These are phyloP conservation scores for Maudiozyma barnettii DNA, from an alignment of 805 yeast species.

Conservation along the genomic window DNA sequence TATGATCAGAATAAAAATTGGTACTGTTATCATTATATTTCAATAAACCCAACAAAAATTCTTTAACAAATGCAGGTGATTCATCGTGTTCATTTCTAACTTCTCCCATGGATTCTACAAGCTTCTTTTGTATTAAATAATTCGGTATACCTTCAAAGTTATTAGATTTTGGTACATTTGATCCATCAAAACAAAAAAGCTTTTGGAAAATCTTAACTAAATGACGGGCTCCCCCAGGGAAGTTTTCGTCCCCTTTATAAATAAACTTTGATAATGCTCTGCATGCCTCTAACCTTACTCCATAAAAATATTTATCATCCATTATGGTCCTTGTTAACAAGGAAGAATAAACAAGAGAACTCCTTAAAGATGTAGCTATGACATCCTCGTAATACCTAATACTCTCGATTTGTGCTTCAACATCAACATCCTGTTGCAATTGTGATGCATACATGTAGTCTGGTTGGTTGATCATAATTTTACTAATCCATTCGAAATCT, in stretches of 20 bases:
- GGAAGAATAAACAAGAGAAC: slow-evolving; percentile 60
- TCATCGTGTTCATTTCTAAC: slow-evolving; percentile 56
- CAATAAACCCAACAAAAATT: slow-evolving; percentile 58
- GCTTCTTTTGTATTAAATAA: slow-evolving; percentile 60
- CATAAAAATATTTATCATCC: slow-evolving; percentile 81
- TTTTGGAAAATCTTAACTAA: slow-evolving; percentile 58
- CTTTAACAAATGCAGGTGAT: slow-evolving; percentile 49
- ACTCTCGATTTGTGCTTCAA: slow-evolving; percentile 89
- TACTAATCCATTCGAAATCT: slow-evolving; percentile 94
- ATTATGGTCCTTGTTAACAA: slow-evolving; percentile 68
- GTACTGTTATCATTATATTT: slow-evolving; percentile 79
- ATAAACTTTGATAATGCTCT: slow-evolving; percentile 64
- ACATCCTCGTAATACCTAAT: slow-evolving; percentile 57
- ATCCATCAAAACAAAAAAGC: slow-evolving; percentile 62
- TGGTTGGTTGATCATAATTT: slow-evolving; percentile 72
- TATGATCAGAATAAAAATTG: slow-evolving; percentile 66
- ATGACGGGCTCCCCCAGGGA: slow-evolving; percentile 52
- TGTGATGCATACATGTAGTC: slow-evolving; percentile 94
- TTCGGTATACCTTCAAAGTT: slow-evolving; percentile 64
- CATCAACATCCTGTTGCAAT: slow-evolving; percentile 87
- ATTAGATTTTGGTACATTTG: slow-evolving; percentile 66
- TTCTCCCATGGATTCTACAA: slow-evolving; percentile 51
- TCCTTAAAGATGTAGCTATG: slow-evolving; percentile 35
- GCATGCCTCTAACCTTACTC: slow-evolving; percentile 83
- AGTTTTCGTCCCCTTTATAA: slow-evolving; percentile 25